These are phyloP conservation scores for Gonium pectorale DNA, from an alignment of 139 green algal species.

Conservation along the genomic window DNA sequence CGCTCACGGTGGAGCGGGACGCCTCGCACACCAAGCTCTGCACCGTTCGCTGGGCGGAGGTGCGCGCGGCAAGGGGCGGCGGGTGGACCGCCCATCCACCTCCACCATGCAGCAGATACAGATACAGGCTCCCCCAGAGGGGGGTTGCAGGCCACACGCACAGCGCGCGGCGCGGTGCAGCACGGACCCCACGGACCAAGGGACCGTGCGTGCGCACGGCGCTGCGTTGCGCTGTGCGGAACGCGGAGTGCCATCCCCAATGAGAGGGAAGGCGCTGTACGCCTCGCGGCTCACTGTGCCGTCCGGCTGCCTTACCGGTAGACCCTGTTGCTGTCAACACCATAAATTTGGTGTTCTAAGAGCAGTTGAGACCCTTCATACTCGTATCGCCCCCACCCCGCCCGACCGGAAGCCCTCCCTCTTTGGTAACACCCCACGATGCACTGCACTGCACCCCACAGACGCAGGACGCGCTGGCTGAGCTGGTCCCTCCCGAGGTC, in stretches of 20 bases:
- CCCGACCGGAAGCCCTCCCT: not conserved
- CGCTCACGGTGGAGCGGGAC: not conserved
- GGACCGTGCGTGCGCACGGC: not conserved
- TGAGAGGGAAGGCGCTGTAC: not conserved
- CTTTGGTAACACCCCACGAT: not conserved
- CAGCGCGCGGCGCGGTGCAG: too few relatives aligned
- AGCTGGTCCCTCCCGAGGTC: constrained; percentile 15
- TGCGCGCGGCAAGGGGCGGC: not conserved
- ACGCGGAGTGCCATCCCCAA: too few relatives aligned
- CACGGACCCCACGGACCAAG: not conserved
- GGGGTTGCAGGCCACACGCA: too few relatives aligned
- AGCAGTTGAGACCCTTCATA: too few relatives aligned
- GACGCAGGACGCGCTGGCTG: constrained; percentile 41
- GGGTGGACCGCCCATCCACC: not conserved
- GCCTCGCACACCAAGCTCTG: not conserved
- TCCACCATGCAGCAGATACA: not conserved
- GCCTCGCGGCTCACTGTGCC: not conserved
- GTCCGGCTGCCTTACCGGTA: too few relatives aligned
- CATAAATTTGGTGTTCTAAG: not conserved
- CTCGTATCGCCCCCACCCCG: not conserved
- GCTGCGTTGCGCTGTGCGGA: not conserved
- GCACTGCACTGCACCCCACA: not conserved
- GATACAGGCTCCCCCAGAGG: not conserved
- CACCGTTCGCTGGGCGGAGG: constrained; percentile 56
- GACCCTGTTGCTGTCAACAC: not conserved